These are phyloP conservation scores for Dysphania ambrosioides DNA, from an alignment of 148 eudicot genomes.

Conservation along the genomic window DNA sequence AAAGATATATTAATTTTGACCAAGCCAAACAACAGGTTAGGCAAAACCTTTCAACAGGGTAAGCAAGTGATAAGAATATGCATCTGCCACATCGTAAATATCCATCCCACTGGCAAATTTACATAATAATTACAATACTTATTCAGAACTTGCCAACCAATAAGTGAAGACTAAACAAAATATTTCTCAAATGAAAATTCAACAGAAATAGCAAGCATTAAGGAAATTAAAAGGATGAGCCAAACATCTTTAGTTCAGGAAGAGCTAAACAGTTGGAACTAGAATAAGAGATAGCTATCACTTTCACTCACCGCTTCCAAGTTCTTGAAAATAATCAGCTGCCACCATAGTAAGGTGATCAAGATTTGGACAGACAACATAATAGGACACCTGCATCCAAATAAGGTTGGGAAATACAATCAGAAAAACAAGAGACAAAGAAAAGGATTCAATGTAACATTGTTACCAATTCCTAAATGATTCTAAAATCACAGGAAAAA, in stretches of 20 bases:
- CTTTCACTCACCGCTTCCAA: slow-evolving; percentile 73
- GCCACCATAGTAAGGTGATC: slow-evolving; percentile 78
- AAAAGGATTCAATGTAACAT: background rate
- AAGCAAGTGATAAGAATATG: background rate
- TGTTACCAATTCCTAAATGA: too few species aligned
- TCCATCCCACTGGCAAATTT: background rate
- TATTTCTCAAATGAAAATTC: background rate
- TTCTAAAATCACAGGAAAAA: background rate
- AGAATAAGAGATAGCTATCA: background rate
- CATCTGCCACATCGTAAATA: too few species aligned
- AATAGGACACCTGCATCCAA: slow-evolving; percentile 74
- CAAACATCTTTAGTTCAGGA: background rate
- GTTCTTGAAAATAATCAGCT: slow-evolving; percentile 88
- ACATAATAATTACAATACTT: background rate
- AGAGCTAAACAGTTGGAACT: background rate
- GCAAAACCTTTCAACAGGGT: background rate
- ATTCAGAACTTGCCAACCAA: background rate
- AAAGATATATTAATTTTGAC: too few species aligned
- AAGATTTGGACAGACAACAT: slow-evolving; percentile 87
- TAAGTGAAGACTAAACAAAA: background rate
- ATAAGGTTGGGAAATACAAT: slow-evolving; percentile 4
- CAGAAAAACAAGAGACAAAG: background rate
- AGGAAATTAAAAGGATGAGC: background rate
- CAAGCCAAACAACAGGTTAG: background rate
- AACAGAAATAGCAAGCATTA: background rate